Base-by-base conservation (phyloP, 1,139 yeast genomes). In the Sugiyamaella xylanicola region DNA sequence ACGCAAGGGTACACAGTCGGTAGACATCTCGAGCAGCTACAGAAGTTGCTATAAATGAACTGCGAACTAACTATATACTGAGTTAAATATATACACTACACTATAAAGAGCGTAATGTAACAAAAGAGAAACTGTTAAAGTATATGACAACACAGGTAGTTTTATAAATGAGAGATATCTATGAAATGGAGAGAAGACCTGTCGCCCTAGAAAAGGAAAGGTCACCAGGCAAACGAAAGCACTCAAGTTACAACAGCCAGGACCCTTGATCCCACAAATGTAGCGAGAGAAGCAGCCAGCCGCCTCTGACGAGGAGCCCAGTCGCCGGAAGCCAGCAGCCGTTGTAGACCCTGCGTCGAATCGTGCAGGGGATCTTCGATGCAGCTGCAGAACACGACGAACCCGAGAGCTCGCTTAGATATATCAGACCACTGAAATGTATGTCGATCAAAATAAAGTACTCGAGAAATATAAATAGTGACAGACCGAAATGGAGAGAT, bases 331-430 rank as follows among this genome's bases (percentile, higher is more conserved):
- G 37, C 13, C 15, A 32, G 13, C 37, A 11, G 15, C 37, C 8
- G 5, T 8, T 15, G 25, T 4, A 9, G 49, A n/a, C 49, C 50
- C 50, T 46, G 50, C 50, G 17, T 22, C n/a, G 13, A 3, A 44
- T 17, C 20, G 7, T 4, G 15, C 48, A 27, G 17, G 15, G 1
- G 42, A 46, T 45, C 49, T 7, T 4, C 49, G 19, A 16, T 45
- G 49, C 39, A 36, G n/a, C n/a, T n/a, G n/a, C n/a, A n/a, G n/a
- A n/a, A 46, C 42, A 46, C 50, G 50, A 46, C 50, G 42, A 15
- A 46, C 32, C 36, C 50, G 50, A 46, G 32, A 19, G 41, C 32
- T 46, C 49, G 49, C 41, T 32, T 21, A 42, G 17, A 19, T 19
- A 46, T n/a, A 46, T 46, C 50, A 46, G 43, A 46, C 50, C 50